Base-by-base conservation (phyloP, 2,329 filamentous ascomycete genomes). In the Ceratocystis papillata region DNA sequence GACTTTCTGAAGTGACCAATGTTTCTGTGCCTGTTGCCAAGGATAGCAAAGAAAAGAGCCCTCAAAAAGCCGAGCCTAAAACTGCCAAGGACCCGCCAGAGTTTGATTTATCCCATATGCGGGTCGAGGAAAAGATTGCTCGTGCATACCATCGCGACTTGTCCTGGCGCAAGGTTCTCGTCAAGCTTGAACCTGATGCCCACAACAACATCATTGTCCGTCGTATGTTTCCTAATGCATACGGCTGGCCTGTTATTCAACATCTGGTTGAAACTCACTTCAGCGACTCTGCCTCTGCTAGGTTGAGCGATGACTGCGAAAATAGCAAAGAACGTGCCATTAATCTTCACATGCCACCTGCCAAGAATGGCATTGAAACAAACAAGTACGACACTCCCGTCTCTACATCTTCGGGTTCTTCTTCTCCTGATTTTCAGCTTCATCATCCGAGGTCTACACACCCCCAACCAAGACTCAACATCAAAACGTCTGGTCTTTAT, bases 191-290 rank as follows among this genome's bases (percentile, higher is more conserved):
- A 73, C 94, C 94, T 0, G 94, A 99, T 75, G 94, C 94, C 0
- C 94, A 99, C 77, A 99, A 99, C 76, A 99, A 99, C 75, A 96
- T 99, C 70, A 88, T 97, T 68, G 94, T 99, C 28, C 87, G 94
- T 17, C 87, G 94, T 66, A 96, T 91, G 87, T 99, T 99, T 74
- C 87, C 91, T 66, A 99, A 99, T 72, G 94, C 94, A 0, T 96
- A 96, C 71, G 94, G 94, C 1, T 99, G 94, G 94, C 94, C 94
- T 0, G 94, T 99, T 0, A 80, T 97, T 62, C 92, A 96, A 76
- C 94, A 99, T 76, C 78, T 97, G 22, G 93, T 94, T 64, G 92
- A 97, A 72, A 91, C 90, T 0, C 94, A 99, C 76, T 99, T 99
- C 73, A 88, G 86, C 65, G 88, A 95, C 72, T 86, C 85, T 0